Percentiles rank a stretch among this genome's conserved stretches.
Evolutionary conservation across 306 rosid species (phyloP).

Genomic region (Vigna mungo): DNA sequence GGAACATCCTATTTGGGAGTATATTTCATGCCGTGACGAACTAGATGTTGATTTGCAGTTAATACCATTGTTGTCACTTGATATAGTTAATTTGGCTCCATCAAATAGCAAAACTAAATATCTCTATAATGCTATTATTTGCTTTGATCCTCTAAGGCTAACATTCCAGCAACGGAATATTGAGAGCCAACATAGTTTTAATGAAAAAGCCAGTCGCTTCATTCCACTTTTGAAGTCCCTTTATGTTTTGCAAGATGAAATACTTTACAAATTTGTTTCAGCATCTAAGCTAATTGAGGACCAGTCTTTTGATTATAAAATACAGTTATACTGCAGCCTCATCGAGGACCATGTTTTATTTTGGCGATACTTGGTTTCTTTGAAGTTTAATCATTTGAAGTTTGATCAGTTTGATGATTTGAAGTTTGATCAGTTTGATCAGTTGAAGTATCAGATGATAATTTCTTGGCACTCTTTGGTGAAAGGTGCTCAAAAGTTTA

Average conservation of each 20-base stretch:
- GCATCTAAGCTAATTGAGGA: constrained; percentile 60
- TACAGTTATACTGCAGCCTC: constrained; percentile 62
- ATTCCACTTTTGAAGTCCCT: constrained; percentile 58
- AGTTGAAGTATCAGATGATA: constrained; percentile 42
- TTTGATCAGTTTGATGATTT: constrained; percentile 8
- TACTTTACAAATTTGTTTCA: constrained; percentile 62
- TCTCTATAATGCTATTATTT: constrained; percentile 65
- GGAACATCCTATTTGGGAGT: constrained; percentile 78
- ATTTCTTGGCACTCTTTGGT: constrained; percentile 73
- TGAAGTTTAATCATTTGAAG: constrained; percentile 51
- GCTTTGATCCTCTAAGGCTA: constrained; percentile 58
- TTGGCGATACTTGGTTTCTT: constrained; percentile 62
- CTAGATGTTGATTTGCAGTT: constrained; percentile 54
- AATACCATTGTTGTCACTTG: constrained; percentile 68
- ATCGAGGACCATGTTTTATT: constrained; percentile 69
- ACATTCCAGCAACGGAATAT: constrained; percentile 67
- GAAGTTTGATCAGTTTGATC: constrained; percentile 59
- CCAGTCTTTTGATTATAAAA: constrained; percentile 55
- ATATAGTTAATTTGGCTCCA: constrained; percentile 54
- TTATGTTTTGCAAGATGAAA: constrained; percentile 65
- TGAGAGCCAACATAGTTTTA: constrained; percentile 51
- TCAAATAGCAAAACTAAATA: constrained; percentile 45
- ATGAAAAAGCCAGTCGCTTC: constrained; percentile 43
- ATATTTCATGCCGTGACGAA: constrained; percentile 46
- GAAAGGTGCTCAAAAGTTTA: constrained; percentile 61